Percentiles rank a stretch among this genome's conserved stretches.
These are phyloP conservation scores for Leishmania martiniquensis DNA, from an alignment of 208 protist genomes.

Conservation along the genomic window DNA sequence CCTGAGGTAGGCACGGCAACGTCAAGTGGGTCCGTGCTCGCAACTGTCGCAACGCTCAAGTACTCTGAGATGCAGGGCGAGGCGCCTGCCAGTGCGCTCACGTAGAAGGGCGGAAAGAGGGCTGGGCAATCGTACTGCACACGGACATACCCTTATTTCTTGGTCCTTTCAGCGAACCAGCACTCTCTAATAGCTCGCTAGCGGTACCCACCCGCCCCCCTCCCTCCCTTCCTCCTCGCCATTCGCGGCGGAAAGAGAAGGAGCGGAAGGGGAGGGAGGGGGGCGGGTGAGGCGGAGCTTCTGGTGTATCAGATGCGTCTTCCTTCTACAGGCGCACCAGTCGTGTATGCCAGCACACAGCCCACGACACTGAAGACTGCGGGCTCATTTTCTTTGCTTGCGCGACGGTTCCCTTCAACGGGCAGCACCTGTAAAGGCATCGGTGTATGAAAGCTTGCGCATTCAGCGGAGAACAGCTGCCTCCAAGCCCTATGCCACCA, in stretches of 20 bases:
- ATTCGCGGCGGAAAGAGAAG: too few species aligned
- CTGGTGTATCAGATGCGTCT: not conserved
- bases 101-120: not conserved
- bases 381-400: not conserved
- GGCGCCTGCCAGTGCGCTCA: not conserved
- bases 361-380: not conserved
- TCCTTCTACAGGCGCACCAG: not conserved
- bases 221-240: not conserved
- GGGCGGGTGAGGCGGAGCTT: not conserved
- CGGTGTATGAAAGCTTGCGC: not conserved
- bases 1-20: not conserved
- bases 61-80: not conserved
- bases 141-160: not conserved
- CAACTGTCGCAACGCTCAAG: not conserved
- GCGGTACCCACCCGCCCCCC: not conserved
- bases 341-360: not conserved
- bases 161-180: not conserved
- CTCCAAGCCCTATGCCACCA: not conserved
- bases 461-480: not conserved
- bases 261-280: not conserved
- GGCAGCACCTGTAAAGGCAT: too few species aligned
- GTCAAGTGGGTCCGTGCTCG: not conserved
- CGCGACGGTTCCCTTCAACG: not conserved
- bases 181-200: not conserved
- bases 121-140: not conserved